Conservation (phyloP, 2,329 filamentous ascomycete species). For the Colletotrichum tofieldiae region DNA sequence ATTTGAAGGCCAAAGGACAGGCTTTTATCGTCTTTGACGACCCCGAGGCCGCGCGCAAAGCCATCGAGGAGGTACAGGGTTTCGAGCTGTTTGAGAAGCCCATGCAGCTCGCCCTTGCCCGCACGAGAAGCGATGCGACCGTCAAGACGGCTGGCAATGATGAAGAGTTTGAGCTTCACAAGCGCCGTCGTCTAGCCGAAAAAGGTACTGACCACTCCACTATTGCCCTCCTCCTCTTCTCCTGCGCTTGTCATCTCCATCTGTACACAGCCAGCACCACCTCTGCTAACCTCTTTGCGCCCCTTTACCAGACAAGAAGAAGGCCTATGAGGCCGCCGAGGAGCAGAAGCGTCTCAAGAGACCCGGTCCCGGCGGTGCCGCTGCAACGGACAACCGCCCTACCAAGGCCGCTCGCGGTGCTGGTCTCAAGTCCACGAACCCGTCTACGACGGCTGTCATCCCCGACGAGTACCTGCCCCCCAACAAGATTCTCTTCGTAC, state of each 20-base stretch:
- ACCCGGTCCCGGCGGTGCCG: conserved; percentile 57
- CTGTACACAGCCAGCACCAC: neutral
- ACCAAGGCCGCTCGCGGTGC: conserved; percentile 79
- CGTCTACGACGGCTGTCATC: conserved; percentile 79
- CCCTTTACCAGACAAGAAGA: conserved; percentile 74
- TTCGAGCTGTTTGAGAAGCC: conserved; percentile 95
- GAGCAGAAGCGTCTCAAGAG: conserved; percentile 84
- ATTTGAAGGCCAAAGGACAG: conserved; percentile 93
- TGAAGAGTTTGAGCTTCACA: conserved; percentile 90
- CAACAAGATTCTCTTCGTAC: conserved; percentile 96
- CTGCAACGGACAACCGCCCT: conserved; percentile 69
- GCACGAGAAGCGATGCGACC: conserved; percentile 88
- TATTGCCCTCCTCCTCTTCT: neutral
- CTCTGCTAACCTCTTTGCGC: conserved; percentile 8
- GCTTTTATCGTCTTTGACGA: conserved; percentile 94
- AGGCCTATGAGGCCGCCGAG: conserved; percentile 85
- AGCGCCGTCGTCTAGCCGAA: conserved; percentile 86
- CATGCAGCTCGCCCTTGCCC: conserved; percentile 88
- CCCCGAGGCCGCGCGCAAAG: conserved; percentile 82
- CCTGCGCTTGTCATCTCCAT: neutral
- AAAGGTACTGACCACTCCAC: conserved; percentile 76
- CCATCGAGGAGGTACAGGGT: conserved; percentile 90
- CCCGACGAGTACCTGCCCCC: conserved; percentile 98
- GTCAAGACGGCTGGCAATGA: conserved; percentile 81
- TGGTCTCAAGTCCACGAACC: conserved; percentile 83